phyloP scores from a whole-genome alignment of 108 stramenopile genomes.

The Schizochytrium sp. region DNA sequence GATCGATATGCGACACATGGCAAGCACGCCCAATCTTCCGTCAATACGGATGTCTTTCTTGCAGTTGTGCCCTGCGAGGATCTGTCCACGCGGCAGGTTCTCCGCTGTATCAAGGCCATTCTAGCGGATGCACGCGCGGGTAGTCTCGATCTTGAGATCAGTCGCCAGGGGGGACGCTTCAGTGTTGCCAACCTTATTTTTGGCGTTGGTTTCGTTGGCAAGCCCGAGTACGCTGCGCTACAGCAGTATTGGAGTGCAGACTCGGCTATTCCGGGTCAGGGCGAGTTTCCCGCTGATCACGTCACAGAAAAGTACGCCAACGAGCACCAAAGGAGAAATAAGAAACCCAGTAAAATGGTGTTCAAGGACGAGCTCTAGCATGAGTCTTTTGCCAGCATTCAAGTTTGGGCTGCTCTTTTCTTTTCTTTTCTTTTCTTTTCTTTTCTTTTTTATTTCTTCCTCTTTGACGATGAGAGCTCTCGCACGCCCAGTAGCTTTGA shows the following conservation, averaged over 20 bases:
- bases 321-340: neutral
- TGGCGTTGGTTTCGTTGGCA: neutral
- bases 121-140: neutral
- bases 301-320: neutral
- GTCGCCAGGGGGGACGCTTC: neutral
- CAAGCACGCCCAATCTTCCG: neutral
- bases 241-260: neutral
- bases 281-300: neutral
- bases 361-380: neutral
- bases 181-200: neutral
- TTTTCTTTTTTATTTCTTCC: too few species aligned
- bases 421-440: too few species aligned
- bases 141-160: neutral
- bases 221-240: neutral
- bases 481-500: too few species aligned
- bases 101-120: neutral
- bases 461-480: too few species aligned
- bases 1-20: neutral
- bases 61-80: neutral
- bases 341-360: neutral
- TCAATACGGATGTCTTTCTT: constrained; percentile 4
- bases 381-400: too few species aligned
- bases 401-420: too few species aligned
- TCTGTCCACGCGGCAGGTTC: neutral
- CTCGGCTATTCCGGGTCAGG: neutral